Evolutionary conservation across 2,329 filamentous ascomycete genomes (phyloP).

Genomic region (Acrocalymma vagum): DNA sequence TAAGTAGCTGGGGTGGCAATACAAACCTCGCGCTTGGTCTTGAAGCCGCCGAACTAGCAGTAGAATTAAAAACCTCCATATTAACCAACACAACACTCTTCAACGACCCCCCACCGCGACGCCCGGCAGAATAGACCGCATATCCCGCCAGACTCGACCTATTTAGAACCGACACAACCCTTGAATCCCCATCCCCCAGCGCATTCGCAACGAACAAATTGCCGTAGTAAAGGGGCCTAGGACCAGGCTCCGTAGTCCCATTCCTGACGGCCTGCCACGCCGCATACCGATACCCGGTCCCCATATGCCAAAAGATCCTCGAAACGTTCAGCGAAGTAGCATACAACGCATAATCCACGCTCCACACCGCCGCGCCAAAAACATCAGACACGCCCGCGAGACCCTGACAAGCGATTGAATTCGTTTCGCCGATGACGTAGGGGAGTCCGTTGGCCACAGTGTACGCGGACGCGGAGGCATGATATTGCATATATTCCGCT

Average conservation of each 20-base stretch:
- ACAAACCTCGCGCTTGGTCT: constrained; percentile 14
- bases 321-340: constrained; percentile 61
- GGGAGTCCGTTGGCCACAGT: constrained; percentile 55
- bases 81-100: constrained; percentile 22
- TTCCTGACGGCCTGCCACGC: constrained; percentile 67
- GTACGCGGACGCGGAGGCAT: constrained; percentile 52
- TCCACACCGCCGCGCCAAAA: constrained; percentile 73
- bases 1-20: constrained; percentile 9
- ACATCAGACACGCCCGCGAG: constrained; percentile 69
- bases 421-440: constrained; percentile 68
- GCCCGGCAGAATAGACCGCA: constrained; percentile 14
- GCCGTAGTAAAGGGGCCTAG: constrained; percentile 62
- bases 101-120: constrained; percentile 4
- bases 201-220: constrained; percentile 66
- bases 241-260: constrained; percentile 65
- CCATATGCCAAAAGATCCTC: constrained; percentile 71
- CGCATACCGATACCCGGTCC: constrained; percentile 69
- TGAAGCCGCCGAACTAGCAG: constrained; percentile 4
- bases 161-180: constrained; percentile 19
- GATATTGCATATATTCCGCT: constrained; percentile 56
- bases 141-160: constrained; percentile 17
- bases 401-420: constrained; percentile 70
- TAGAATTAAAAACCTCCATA: constrained; percentile 23
- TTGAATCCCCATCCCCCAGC: constrained; percentile 51
- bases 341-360: constrained; percentile 68